Base-by-base conservation (phyloP, 352 stramenopile species). In the Globisporangium carolinianum region DNA sequence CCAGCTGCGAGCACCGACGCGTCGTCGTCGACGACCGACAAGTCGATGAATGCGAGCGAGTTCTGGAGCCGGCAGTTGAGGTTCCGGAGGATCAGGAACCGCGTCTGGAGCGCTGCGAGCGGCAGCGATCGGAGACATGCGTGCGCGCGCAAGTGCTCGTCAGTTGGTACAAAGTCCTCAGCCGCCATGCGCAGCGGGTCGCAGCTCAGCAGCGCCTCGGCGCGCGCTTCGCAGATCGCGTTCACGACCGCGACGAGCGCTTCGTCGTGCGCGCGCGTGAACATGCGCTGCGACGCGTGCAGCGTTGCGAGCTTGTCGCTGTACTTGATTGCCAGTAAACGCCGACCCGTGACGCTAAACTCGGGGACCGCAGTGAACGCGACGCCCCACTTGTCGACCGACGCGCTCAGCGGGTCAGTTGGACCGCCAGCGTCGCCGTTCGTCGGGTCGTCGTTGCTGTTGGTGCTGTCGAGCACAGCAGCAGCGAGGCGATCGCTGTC, bases 51-150 rank as follows among this genome's bases (percentile, higher is more conserved):
- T 48, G 82, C 84, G 3, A 95, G 66, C 12, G 86, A 91, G 45
- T 87, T 93, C 56, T 95, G 86, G 5, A 95, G 64, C 2, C 86
- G 73, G 47, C 82, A 91, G 60, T 95, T 95, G 42, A 95, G 94
- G 57, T 94, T 95, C 32, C 86, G 80, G 43, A 95, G 55, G 51
- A 95, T 84, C 42, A 95, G 65, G 66, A 95, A 94, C 7, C 86
- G 83, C 45, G 75, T 79, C 57, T 91, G 84, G 0, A 95, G 63
- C 4, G 79, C 65, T 24, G 69, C 59, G 3, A 94, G 63, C 6
- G 82, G 65, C 18, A 94, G 54, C 1, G 53, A 67, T 4, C 59
- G 56, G 35, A 95, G 61, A 36, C 66, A 74, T 8, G 73, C 67
- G 46, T 80, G 87, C 1, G 61, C 63, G 4, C 76, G 71, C 4